Conservation (phyloP, 2,329 filamentous ascomycete species). For the Xylaria sp. region DNA sequence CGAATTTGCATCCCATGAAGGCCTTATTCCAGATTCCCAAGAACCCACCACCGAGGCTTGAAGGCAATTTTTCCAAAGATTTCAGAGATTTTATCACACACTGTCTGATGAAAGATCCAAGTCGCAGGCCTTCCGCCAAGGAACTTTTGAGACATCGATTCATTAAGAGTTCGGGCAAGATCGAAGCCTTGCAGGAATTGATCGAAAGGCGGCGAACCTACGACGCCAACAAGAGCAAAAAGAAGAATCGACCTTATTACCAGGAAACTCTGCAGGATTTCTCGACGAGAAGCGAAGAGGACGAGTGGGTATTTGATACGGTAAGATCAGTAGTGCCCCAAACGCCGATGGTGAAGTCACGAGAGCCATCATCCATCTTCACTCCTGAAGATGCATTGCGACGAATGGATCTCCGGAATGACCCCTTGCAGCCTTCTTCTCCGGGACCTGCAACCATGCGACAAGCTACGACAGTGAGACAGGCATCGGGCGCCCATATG, state of each 20-base stretch:
- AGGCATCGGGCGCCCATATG: constrained; percentile 39
- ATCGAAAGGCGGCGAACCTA: constrained; percentile 77
- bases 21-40: constrained; percentile 89
- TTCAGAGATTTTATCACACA: constrained; percentile 92
- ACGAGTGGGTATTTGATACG: constrained; percentile 95
- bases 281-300: constrained; percentile 60
- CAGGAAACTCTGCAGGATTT: constrained; percentile 82
- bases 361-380: constrained; percentile 54
- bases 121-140: constrained; percentile 75
- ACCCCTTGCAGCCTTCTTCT: constrained; percentile 52
- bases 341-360: constrained; percentile 46
- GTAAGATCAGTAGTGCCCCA: constrained; percentile 67
- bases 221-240: constrained; percentile 66
- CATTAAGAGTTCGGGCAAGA: constrained; percentile 78
- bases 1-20: constrained; percentile 86
- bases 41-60: constrained; percentile 74
- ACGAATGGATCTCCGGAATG: constrained; percentile 57
- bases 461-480: constrained; percentile 51
- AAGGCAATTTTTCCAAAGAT: constrained; percentile 79
- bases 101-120: constrained; percentile 88
- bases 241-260: constrained; percentile 75
- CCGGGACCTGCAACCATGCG: constrained; percentile 52
- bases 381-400: constrained; percentile 56
- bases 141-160: constrained; percentile 86
- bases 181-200: constrained; percentile 81